Evolutionary conservation across 1,284 basidiomycete genomes (phyloP).

Genomic region (Trichosporon asahii): DNA sequence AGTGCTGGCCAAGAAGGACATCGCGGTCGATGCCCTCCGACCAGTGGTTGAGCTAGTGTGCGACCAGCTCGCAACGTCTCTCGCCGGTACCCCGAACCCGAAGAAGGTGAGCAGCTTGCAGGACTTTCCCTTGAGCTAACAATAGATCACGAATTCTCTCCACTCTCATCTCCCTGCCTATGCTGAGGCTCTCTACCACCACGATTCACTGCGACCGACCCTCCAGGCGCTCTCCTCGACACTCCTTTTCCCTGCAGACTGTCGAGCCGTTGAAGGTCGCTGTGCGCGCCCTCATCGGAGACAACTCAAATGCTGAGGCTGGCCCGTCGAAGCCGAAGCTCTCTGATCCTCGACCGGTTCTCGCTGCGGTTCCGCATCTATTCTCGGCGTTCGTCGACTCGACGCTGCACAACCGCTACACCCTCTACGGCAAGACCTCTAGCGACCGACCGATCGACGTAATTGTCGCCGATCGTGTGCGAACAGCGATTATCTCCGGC

Average conservation of each 20-base stretch:
- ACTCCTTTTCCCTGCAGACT: constrained; percentile 36
- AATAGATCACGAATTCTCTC: constrained; percentile 29
- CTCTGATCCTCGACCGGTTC: constrained; percentile 9
- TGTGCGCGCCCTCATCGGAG: constrained; percentile 7
- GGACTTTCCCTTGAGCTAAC: background rate
- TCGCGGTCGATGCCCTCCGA: background rate
- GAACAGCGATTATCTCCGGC: constrained; percentile 31
- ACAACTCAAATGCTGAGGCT: background rate
- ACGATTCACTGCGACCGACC: constrained; percentile 19
- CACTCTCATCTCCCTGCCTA: constrained; percentile 28
- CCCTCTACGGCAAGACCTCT: constrained; percentile 30
- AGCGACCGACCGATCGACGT: constrained; percentile 34
- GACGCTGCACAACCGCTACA: constrained; percentile 29
- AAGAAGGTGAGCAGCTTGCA: constrained; percentile 33
- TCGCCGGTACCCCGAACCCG: constrained; percentile 25
- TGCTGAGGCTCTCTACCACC: constrained; percentile 20
- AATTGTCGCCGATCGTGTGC: constrained; percentile 28
- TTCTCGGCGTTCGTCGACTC: constrained; percentile 29
- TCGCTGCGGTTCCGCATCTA: constrained; percentile 28
- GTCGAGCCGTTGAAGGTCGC: constrained; percentile 25
- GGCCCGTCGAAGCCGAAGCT: background rate
- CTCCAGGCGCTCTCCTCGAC: constrained; percentile 23
- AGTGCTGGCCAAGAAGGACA: constrained; percentile 7
- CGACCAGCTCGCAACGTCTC: constrained; percentile 10
- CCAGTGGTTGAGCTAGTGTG: constrained; percentile 19